Evolutionary conservation across 164 flowering plant species (phyloP), one percentile per base, ranked within the genome.

Genomic region (Magnolia officinalis): DNA sequence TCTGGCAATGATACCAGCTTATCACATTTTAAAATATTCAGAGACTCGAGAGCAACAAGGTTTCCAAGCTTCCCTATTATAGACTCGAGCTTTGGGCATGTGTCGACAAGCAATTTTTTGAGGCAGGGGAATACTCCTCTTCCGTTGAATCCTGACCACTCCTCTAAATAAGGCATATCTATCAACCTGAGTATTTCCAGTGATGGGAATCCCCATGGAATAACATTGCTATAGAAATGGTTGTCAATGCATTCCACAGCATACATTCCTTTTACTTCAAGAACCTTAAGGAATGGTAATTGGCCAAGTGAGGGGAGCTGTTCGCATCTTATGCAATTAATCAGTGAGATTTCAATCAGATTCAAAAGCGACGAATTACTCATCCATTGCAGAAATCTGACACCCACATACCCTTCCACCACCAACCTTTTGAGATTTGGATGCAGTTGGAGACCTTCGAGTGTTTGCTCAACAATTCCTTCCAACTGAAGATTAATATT

Each of bases 251-350:
- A 14, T 31, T 26, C 8, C 37, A 81, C 4, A 29, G 24, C 63
- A 29, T 72, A 16, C 83, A 81, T 76, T 21, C 59, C 55, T 13
- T 29, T 0, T 10, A 84, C 11, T 9, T 4, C 0, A 9, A 84
- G 74, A 13, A 10, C 4, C 67, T 75, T 75, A 18, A 83, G 82
- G 11, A 26, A 45, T 3, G 79, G 77, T 49, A 84, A 74, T 16
- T 80, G 72, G 16, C 84, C 84, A 1, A 84, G 52, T 6, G 77
- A 50, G 0, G 84, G 84, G 3, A 81, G 70, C 0, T 13, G 18
- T 2, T 59, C 19, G 8, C 81, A 81, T 21, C 55, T 74, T 66
- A 16, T 31, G 50, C 86, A 86, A 2, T 29, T 67, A 16, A 24
- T 1, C 14, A 29, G 45, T 24, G 3, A 24, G 49, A 67, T 10